Percentiles rank a stretch among this genome's conserved stretches.
These are phyloP conservation scores for Pseudisothecium myosuroides DNA, from an alignment of 225 moss, liverwort and hornwort genomes.

Conservation along the genomic window DNA sequence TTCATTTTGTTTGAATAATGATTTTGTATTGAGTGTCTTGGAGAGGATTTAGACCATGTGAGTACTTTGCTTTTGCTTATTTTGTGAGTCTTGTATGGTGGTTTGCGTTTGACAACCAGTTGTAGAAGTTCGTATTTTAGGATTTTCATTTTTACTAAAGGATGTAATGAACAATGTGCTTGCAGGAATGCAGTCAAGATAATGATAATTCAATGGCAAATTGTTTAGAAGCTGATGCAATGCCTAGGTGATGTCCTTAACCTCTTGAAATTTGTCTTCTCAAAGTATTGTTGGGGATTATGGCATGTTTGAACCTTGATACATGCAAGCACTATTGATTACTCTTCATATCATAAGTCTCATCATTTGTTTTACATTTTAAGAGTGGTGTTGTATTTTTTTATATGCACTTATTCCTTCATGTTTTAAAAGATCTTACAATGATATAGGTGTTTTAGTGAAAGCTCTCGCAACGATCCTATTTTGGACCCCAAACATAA, in stretches of 20 bases:
- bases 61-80: not conserved
- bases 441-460: not conserved
- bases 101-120: not conserved
- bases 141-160: not conserved
- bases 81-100: rapidly evolving
- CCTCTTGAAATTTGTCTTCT: not conserved
- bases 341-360: not conserved
- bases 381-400: not conserved
- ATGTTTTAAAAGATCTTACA: not conserved
- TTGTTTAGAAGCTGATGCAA: not conserved
- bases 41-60: too few species aligned
- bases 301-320: too few species aligned
- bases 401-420: not conserved
- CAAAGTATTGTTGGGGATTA: too few species aligned
- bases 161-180: not conserved
- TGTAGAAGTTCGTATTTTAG: rapidly evolving
- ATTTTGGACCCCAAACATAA: not conserved
- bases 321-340: rapidly evolving
- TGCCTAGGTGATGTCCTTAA: not conserved
- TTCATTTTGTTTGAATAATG: too few species aligned
- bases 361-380: not conserved
- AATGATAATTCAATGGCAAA: not conserved
- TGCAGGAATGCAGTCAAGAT: not conserved
- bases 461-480: not conserved
- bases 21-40: too few species aligned